phyloP scores from a whole-genome alignment of 2,329 filamentous ascomycete genomes.

The Aspergillus persii region DNA sequence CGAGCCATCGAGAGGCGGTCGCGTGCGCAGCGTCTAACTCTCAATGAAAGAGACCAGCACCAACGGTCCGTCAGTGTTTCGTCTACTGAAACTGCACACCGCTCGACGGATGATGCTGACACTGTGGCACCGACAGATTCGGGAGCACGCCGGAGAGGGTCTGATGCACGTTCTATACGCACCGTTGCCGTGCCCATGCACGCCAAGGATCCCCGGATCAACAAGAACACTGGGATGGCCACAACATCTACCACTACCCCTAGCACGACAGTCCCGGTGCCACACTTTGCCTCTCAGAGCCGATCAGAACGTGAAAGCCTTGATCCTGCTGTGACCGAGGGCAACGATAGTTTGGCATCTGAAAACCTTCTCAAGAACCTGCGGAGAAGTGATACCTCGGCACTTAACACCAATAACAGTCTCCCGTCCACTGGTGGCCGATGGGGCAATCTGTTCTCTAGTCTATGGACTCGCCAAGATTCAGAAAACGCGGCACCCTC shows the following conservation, averaged over 20 bases:
- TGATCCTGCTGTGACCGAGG: conserved; percentile 25
- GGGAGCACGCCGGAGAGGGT: conserved; percentile 35
- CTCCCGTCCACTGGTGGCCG: conserved; percentile 48
- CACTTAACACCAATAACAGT: conserved; percentile 45
- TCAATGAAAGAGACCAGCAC: conserved; percentile 33
- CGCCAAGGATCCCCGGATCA: conserved; percentile 41
- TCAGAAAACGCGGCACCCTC: conserved; percentile 38
- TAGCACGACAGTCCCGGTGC: conserved; percentile 49
- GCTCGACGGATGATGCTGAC: conserved; percentile 34
- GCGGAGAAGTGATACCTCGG: conserved; percentile 52
- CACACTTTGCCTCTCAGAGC: conserved; percentile 51
- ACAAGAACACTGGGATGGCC: conserved; percentile 48
- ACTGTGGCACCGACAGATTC: conserved; percentile 21
- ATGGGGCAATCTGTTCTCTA: conserved; percentile 57
- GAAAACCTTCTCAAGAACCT: conserved; percentile 55
- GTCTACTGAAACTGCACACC: conserved; percentile 42
- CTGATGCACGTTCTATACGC: conserved; percentile 45
- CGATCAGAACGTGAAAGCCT: conserved; percentile 24
- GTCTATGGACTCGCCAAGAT: conserved; percentile 54
- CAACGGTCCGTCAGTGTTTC: conserved; percentile 45
- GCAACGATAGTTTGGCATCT: conserved; percentile 50
- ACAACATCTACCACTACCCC: conserved; percentile 54
- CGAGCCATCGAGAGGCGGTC: conserved; percentile 54
- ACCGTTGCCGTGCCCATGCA: conserved; percentile 47
- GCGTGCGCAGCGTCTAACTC: conserved; percentile 44